These are phyloP conservation scores for Podospora fimiseda DNA, from an alignment of 495 filamentous ascomycete genomes.

Conservation along the genomic window DNA sequence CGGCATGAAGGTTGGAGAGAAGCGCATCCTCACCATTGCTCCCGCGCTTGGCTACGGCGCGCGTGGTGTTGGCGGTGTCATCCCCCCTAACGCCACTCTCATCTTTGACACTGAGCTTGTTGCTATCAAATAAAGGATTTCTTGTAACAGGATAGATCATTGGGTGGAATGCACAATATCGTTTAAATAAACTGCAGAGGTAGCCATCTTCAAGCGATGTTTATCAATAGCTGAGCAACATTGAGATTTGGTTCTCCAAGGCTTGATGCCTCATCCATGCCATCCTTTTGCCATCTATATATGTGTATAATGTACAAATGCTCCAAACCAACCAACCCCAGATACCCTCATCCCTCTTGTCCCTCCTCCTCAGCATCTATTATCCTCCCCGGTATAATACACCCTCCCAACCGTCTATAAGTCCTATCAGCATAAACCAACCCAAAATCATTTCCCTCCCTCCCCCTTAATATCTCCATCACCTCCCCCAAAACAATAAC, in stretches of 20 bases:
- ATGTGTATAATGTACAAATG: too few species aligned
- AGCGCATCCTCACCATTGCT: conserved; percentile 67
- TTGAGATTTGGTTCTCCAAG: too few species aligned
- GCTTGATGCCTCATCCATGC: too few species aligned
- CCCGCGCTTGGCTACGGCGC: conserved; percentile 70
- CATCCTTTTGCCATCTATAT: too few species aligned
- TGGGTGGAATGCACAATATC: too few species aligned
- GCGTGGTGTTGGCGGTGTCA: conserved; percentile 55
- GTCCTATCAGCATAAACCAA: conserved; percentile 38
- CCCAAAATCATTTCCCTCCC: conserved; percentile 24
- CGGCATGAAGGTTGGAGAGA: conserved; percentile 89
- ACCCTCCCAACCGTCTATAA: conserved; percentile 35
- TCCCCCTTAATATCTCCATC: conserved; percentile 31
- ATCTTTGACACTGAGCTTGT: conserved; percentile 83
- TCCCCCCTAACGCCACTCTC: conserved; percentile 30
- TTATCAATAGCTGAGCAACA: too few species aligned
- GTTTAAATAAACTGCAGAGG: too few species aligned
- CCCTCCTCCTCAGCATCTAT: background rate
- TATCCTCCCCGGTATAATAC: conserved; percentile 14
- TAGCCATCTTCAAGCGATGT: too few species aligned
- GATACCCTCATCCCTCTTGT: background rate
- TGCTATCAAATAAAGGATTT: conserved; percentile 60
- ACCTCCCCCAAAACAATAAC: conserved; percentile 52
- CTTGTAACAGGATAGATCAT: too few species aligned
- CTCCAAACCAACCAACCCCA: conserved; percentile 5